A percentile compares a stretch with the other conserved stretches of the same genome.
Conservation (phyloP, 495 filamentous ascomycete genomes). For the Neurospora sublineolata region DNA sequence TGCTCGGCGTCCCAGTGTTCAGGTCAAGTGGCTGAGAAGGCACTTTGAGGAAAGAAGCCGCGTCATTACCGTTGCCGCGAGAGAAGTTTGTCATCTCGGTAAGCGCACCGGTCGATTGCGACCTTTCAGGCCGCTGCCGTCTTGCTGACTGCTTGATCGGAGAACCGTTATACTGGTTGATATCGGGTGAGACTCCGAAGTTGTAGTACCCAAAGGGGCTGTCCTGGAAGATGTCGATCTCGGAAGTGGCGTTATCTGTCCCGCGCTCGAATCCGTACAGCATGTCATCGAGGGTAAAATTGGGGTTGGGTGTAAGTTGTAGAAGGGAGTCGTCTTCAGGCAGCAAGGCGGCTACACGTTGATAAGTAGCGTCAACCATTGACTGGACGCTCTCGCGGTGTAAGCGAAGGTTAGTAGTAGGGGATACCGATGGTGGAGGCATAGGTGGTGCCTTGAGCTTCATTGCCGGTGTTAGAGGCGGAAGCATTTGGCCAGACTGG, state of each 20-base stretch:
- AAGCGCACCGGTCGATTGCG: constrained; percentile 49
- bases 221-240: constrained; percentile 69
- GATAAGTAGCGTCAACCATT: constrained; percentile 79
- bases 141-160: constrained; percentile 65
- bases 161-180: constrained; percentile 42
- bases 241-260: constrained; percentile 34
- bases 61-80: constrained; percentile 38
- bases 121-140: constrained; percentile 47
- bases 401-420: constrained; percentile 86
- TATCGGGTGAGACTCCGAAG: constrained; percentile 26
- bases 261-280: constrained; percentile 35
- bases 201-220: constrained; percentile 30
- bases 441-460: constrained; percentile 74
- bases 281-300: constrained; percentile 46
- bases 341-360: constrained; percentile 51
- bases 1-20: constrained; percentile 42
- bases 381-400: constrained; percentile 79
- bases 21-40: constrained; percentile 27
- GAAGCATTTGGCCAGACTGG: constrained; percentile 52
- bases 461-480: constrained; percentile 75
- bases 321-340: constrained; percentile 41
- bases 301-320: constrained; percentile 60
- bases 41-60: constrained; percentile 34
- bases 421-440: constrained; percentile 79
- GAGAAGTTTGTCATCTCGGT: constrained; percentile 49